A percentile compares a stretch with the other conserved stretches of the same genome.
phyloP scores from a whole-genome alignment of 2,329 filamentous ascomycete species.

The Curvularia spicifera region DNA sequence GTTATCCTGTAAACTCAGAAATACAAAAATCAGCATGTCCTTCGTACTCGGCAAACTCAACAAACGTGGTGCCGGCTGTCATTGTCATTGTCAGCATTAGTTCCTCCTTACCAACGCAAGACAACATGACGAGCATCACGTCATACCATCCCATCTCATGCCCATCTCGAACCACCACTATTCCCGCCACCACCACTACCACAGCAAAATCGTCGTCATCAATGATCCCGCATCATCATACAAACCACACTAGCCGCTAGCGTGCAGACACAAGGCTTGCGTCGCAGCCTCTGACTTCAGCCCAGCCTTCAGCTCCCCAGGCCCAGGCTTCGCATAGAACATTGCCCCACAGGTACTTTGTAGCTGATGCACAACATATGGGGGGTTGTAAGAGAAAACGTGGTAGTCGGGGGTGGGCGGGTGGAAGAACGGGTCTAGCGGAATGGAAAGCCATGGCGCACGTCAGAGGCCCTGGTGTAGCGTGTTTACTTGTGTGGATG shows the following conservation, averaged over 20 bases:
- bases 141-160: not conserved
- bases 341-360: too few relatives aligned
- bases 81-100: too few relatives aligned
- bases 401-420: not conserved
- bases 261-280: not conserved
- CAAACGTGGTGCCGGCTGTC: too few relatives aligned
- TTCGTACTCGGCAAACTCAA: too few relatives aligned
- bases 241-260: not conserved
- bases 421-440: not conserved
- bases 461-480: not conserved
- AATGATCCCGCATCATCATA: not conserved
- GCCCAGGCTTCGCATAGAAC: not conserved
- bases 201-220: not conserved
- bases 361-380: not conserved
- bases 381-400: not conserved
- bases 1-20: not conserved
- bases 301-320: constrained; percentile 4
- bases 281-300: constrained; percentile 14
- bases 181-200: not conserved
- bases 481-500: not conserved
- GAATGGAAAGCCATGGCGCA: not conserved
- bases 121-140: not conserved
- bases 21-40: too few relatives aligned
- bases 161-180: not conserved
- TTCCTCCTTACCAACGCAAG: too few relatives aligned